These are phyloP conservation scores for Stephanodiscus minutulus DNA, from an alignment of 108 stramenopile genomes.

Conservation along the genomic window DNA sequence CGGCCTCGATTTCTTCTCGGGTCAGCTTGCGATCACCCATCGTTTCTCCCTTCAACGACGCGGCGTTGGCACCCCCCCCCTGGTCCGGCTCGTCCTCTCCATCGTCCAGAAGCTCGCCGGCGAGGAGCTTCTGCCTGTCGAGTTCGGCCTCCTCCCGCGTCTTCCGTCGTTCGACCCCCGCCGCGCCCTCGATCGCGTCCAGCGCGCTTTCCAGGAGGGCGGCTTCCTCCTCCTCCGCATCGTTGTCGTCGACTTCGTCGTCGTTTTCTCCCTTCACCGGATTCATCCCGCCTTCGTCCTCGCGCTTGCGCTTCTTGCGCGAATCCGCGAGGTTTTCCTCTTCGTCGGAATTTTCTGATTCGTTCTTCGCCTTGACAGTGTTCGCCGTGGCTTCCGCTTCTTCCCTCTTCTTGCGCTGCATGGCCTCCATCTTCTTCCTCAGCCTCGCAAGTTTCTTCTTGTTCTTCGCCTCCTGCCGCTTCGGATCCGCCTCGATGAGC, in stretches of 20 bases:
- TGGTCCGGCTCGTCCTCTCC: constrained; percentile 63
- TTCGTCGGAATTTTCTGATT: constrained; percentile 24
- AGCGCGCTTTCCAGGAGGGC: constrained; percentile 77
- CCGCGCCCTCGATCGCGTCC: constrained; percentile 60
- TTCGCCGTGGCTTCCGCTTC: constrained; percentile 33
- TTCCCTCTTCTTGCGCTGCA: constrained; percentile 66
- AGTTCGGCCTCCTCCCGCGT: constrained; percentile 86
- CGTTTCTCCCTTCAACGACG: not conserved
- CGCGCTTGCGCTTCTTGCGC: constrained; percentile 46
- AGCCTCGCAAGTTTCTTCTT: constrained; percentile 61
- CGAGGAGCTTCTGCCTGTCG: constrained; percentile 72
- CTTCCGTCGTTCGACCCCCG: constrained; percentile 53
- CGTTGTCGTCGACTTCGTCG: constrained; percentile 10
- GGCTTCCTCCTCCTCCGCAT: constrained; percentile 21
- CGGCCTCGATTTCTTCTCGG: constrained; percentile 60
- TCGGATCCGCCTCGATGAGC: constrained; percentile 77
- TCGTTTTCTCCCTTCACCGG: constrained; percentile 47
- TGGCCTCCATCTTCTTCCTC: constrained; percentile 81
- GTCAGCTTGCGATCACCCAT: constrained; percentile 47
- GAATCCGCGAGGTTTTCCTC: constrained; percentile 16
- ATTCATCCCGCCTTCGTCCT: constrained; percentile 38
- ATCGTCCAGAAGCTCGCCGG: constrained; percentile 64
- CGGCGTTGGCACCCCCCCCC: constrained; percentile 26
- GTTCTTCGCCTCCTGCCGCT: constrained; percentile 66
- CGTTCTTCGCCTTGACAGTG: constrained; percentile 28